Evolutionary conservation across 2,329 filamentous ascomycete genomes (phyloP), one percentile per base, ranked within the genome.

Genomic region (Phialemonium atrogriseum): DNA sequence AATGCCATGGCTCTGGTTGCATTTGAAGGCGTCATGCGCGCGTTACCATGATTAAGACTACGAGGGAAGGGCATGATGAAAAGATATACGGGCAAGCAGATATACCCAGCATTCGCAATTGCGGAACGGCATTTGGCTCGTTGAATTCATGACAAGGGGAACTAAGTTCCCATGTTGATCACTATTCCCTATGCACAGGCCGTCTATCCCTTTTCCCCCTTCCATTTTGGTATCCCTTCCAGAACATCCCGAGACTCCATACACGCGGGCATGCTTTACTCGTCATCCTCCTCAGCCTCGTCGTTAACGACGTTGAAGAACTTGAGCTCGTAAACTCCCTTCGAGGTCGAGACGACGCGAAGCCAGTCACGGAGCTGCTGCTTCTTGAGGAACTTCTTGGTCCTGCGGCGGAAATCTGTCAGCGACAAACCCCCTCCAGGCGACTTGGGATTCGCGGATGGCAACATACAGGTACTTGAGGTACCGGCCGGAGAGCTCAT

Each of bases 341-440:
- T 89, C 65, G 84, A 87, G 63, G 89, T 96, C 53, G 87, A 93
- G 59, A 98, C 91, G 55, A 98, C 89, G 58, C 91, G 88, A 60
- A 98, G 84, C 91, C 91, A 98, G 77, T 98, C 91, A 73, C 91
- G 86, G 64, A 98, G 85, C 80, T 96, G 89, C 77, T 95, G 86
- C 85, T 98, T 98, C 87, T 98, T 98, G 69, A 98, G 83, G 83
- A 94, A 98, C 80, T 98, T 98, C 86, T 98, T 98, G 66, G 91
- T 98, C 64, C 86, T 94, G 49, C 29, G 40, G 10, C 14, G 10
- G 10, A 13, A 26, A 25, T 10, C 2, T 14, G 45, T 56, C 35
- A 56, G 51, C 27, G 34, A 27, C 10, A n/a, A n/a, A n/a, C n/a
- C n/a, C n/a, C n/a, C n/a, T 15, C 9, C 15, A 16, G 11, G 18